These are phyloP conservation scores for Gonapodya prolifera DNA, from an alignment of 192 early-diverging fungal species.

Conservation along the genomic window DNA sequence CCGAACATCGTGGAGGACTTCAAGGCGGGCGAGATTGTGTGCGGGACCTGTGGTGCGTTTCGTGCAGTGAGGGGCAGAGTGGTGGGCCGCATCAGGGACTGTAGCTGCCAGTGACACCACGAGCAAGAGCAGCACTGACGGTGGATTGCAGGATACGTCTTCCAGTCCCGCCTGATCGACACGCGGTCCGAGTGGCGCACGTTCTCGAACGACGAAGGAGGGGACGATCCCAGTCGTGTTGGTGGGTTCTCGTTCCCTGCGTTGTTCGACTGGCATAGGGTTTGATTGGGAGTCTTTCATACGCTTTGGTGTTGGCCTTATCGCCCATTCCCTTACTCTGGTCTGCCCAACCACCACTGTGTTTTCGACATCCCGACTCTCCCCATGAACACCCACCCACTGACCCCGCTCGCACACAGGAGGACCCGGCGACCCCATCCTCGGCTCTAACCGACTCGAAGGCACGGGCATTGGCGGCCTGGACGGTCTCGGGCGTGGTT, in stretches of 20 bases:
- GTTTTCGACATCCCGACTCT: too few species aligned
- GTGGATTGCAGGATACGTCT: too few species aligned
- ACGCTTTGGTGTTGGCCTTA: too few species aligned
- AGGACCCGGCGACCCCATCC: constrained; percentile 52
- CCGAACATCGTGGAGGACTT: constrained; percentile 85
- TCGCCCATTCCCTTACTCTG: too few species aligned
- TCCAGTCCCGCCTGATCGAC: constrained; percentile 81
- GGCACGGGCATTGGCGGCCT: constrained; percentile 60
- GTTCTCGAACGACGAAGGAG: constrained; percentile 75
- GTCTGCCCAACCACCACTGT: too few species aligned
- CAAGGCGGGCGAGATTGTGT: constrained; percentile 73
- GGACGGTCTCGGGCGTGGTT: constrained; percentile 58
- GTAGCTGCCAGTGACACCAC: too few species aligned
- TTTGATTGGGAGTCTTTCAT: too few species aligned
- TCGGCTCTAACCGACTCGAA: constrained; percentile 68
- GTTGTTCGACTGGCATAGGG: too few species aligned
- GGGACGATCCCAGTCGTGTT: constrained; percentile 77
- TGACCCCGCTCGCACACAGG: neutral
- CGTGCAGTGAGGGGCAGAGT: too few species aligned
- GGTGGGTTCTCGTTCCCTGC: constrained; percentile 37
- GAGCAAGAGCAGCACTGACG: too few species aligned
- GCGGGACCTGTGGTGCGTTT: constrained; percentile 80
- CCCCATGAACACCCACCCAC: too few species aligned
- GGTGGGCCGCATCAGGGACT: too few species aligned
- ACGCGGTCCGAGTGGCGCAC: constrained; percentile 96